Conservation (phyloP, 106 monocot species). For the Dendrobium catenatum region DNA sequence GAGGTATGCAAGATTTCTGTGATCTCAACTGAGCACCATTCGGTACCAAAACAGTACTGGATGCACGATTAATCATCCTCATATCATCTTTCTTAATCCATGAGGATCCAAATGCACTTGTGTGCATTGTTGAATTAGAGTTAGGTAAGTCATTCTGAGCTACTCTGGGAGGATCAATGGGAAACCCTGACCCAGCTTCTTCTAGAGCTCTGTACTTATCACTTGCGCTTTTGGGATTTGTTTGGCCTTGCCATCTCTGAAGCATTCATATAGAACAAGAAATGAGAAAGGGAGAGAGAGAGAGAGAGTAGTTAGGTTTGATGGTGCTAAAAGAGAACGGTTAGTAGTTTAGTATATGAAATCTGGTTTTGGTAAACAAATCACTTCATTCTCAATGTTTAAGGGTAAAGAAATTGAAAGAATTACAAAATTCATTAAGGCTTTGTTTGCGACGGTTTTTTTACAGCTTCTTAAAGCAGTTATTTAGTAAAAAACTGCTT, state of each 20-base stretch:
- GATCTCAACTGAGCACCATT: slow-evolving; percentile 23
- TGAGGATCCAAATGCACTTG: slow-evolving; percentile 10
- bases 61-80: slow-evolving; percentile 2
- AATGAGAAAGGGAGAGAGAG: background rate
- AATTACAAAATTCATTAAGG: background rate
- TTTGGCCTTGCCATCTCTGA: slow-evolving; percentile 24
- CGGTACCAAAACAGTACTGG: slow-evolving; percentile 17
- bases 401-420: background rate
- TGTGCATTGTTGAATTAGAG: slow-evolving; percentile 21
- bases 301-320: background rate
- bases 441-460: too few relatives aligned
- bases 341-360: background rate
- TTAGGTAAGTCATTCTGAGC: slow-evolving; percentile 13
- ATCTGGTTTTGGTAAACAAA: background rate
- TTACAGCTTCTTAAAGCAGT: too few relatives aligned
- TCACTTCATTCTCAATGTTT: background rate
- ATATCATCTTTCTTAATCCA: slow-evolving; percentile 11
- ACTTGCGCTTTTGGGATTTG: slow-evolving; percentile 42
- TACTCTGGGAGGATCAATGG: slow-evolving; percentile 23
- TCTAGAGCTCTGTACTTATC: slow-evolving; percentile 38
- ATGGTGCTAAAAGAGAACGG: background rate
- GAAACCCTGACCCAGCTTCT: slow-evolving; percentile 25
- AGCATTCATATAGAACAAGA: background rate
- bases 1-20: slow-evolving; percentile 26
- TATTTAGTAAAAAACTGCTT: too few relatives aligned